These are phyloP conservation scores for Trypanosoma avium DNA, from an alignment of 208 protist genomes.

Conservation along the genomic window DNA sequence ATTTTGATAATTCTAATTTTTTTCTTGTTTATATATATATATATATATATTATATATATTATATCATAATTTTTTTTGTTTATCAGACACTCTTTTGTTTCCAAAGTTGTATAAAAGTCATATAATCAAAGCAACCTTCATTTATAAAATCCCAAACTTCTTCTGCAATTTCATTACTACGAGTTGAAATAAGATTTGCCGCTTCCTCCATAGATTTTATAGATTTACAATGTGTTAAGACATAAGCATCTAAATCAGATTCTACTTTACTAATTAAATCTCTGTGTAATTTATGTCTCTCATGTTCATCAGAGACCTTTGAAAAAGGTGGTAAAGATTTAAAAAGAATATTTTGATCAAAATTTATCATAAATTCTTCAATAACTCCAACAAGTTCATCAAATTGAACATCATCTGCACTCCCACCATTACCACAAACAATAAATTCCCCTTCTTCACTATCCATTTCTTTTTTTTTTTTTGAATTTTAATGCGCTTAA, in stretches of 20 bases:
- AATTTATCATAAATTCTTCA: conserved; percentile 86
- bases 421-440: conserved; percentile 56
- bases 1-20: too few species aligned
- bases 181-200: conserved; percentile 43
- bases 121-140: conserved; percentile 84
- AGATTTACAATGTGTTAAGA: conserved; percentile 25
- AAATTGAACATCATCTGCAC: conserved; percentile 59
- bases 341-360: conserved; percentile 49
- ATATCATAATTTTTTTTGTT: too few species aligned
- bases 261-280: conserved; percentile 56
- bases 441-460: conserved; percentile 80
- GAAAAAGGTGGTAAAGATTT: conserved; percentile 40
- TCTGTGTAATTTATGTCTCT: conserved; percentile 55
- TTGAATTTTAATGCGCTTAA: too few species aligned
- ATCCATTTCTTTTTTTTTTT: conserved; percentile 40
- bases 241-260: conserved; percentile 53
- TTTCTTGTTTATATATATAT: too few species aligned
- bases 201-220: conserved; percentile 32
- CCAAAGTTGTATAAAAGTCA: conserved; percentile 68
- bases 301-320: conserved; percentile 53
- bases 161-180: conserved; percentile 67
- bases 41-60: too few species aligned
- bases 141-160: conserved; percentile 84
- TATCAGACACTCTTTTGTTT: too few species aligned
- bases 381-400: conserved; percentile 76